phyloP scores from a whole-genome alignment of 495 filamentous ascomycete species.

The Delitschia confertaspora region DNA sequence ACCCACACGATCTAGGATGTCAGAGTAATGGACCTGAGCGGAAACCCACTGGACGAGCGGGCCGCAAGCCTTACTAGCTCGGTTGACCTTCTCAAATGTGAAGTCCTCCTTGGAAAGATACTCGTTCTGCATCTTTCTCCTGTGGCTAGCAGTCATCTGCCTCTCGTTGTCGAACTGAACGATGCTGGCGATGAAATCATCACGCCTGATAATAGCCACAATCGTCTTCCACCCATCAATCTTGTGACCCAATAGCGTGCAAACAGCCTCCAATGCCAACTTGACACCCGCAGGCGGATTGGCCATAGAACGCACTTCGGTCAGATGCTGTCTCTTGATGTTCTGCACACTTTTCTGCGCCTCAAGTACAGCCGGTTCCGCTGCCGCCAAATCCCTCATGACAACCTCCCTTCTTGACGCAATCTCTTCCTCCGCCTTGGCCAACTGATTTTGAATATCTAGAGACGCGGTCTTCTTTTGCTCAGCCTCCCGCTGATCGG shows the following conservation, averaged over 20 bases:
- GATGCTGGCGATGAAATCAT: constrained; percentile 97
- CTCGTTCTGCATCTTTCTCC: constrained; percentile 83
- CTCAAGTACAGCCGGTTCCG: constrained; percentile 87
- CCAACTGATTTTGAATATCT: constrained; percentile 77
- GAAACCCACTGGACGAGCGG: constrained; percentile 95
- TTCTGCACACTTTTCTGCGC: constrained; percentile 93
- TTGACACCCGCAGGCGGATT: constrained; percentile 84
- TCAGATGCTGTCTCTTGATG: constrained; percentile 94
- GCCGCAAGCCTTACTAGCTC: constrained; percentile 92
- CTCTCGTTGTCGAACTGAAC: constrained; percentile 93
- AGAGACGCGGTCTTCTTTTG: constrained; percentile 77
- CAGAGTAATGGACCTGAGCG: constrained; percentile 94
- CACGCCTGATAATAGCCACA: constrained; percentile 73
- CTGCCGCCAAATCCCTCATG: constrained; percentile 74
- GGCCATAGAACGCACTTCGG: constrained; percentile 93
- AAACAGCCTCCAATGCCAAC: constrained; percentile 89
- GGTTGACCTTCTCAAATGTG: constrained; percentile 89
- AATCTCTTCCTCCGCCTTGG: constrained; percentile 85
- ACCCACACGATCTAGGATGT: constrained; percentile 90
- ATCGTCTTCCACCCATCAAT: constrained; percentile 84
- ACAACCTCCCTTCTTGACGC: constrained; percentile 76
- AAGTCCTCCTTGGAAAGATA: constrained; percentile 89
- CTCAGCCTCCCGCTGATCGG: constrained; percentile 92
- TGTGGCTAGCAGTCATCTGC: constrained; percentile 78
- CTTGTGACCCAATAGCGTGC: constrained; percentile 85